Percentiles rank a stretch among this genome's conserved stretches.
phyloP scores from a whole-genome alignment of 192 early-diverging fungal species.

The Chytriomyces sp. region DNA sequence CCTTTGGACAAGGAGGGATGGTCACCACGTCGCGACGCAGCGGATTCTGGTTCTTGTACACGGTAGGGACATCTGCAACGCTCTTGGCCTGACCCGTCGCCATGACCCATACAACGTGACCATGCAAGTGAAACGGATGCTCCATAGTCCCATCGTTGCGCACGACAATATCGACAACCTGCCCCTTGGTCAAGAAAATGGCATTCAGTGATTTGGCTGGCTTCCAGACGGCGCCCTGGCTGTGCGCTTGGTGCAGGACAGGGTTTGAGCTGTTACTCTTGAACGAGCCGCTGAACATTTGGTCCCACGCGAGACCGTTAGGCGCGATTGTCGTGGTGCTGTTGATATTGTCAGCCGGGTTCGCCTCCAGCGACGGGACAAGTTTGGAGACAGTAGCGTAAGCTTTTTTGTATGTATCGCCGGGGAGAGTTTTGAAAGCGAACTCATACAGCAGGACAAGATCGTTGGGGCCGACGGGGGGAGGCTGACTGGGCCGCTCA shows the following conservation, averaged over 20 bases:
- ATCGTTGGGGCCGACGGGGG: too few relatives aligned
- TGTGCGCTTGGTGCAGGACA: slow-evolving; percentile 31
- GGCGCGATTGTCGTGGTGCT: neutral
- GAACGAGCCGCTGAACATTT: slow-evolving; percentile 39
- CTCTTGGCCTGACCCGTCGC: slow-evolving; percentile 51
- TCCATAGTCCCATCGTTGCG: slow-evolving; percentile 66
- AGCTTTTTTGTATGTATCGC: too few relatives aligned
- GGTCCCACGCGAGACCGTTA: slow-evolving; percentile 24
- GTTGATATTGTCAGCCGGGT: too few relatives aligned
- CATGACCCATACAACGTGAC: slow-evolving; percentile 72
- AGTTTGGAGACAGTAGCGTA: too few relatives aligned
- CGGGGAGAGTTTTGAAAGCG: too few relatives aligned
- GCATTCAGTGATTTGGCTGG: slow-evolving; percentile 52
- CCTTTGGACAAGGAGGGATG: slow-evolving; percentile 14
- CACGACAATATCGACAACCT: slow-evolving; percentile 67
- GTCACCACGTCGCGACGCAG: slow-evolving; percentile 25
- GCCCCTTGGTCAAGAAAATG: slow-evolving; percentile 53
- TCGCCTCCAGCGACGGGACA: too few relatives aligned
- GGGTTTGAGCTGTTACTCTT: slow-evolving; percentile 63
- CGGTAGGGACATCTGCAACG: too few relatives aligned
- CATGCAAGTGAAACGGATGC: slow-evolving; percentile 76
- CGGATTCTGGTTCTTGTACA: neutral
- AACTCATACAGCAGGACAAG: slow-evolving; percentile 42
- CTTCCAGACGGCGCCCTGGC: slow-evolving; percentile 47
- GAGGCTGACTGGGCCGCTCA: slow-evolving; percentile 68